Percentiles rank a stretch among this genome's conserved stretches.
Conservation (phyloP, 192 early-diverging fungal genomes). For the Dissophora globulifera region DNA sequence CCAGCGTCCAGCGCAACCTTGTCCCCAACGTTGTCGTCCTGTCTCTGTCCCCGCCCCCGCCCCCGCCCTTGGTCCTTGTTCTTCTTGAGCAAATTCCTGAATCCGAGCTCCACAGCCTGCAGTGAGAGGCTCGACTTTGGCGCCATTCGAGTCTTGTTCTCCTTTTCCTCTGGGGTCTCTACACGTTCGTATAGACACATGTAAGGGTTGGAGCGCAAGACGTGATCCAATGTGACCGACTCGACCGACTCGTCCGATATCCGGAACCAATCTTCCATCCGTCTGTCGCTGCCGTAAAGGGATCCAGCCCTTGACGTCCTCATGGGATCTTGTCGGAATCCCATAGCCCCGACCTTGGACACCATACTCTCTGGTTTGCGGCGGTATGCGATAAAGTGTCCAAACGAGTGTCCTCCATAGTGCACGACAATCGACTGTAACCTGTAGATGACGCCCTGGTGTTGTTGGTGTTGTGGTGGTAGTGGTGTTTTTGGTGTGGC, state of each 20-base stretch:
- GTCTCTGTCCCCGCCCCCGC: too few species aligned
- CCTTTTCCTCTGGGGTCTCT: neutral
- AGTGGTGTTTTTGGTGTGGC: conserved; percentile 2
- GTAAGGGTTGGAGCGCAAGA: conserved; percentile 77
- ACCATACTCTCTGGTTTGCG: conserved; percentile 53
- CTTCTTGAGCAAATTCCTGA: conserved; percentile 6
- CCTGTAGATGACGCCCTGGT: conserved; percentile 55
- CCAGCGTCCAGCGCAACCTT: too few species aligned
- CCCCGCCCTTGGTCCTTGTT: too few species aligned
- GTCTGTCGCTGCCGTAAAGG: conserved; percentile 6
- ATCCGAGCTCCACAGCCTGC: conserved; percentile 41
- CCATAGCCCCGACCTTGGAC: conserved; percentile 35
- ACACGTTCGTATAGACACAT: conserved; percentile 73
- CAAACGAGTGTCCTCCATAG: conserved; percentile 77
- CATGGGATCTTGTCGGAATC: conserved; percentile 27
- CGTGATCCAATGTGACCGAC: conserved; percentile 63
- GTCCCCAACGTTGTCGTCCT: neutral
- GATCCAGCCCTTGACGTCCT: conserved; percentile 22
- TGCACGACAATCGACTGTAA: conserved; percentile 77
- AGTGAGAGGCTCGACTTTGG: conserved; percentile 23
- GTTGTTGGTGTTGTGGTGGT: neutral
- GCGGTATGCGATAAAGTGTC: conserved; percentile 83
- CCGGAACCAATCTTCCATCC: conserved; percentile 68
- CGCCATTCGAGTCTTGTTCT: neutral
- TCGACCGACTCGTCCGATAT: conserved; percentile 79